Base-by-base conservation (phyloP, 805 yeast species). In the Brettanomyces anomalus region DNA sequence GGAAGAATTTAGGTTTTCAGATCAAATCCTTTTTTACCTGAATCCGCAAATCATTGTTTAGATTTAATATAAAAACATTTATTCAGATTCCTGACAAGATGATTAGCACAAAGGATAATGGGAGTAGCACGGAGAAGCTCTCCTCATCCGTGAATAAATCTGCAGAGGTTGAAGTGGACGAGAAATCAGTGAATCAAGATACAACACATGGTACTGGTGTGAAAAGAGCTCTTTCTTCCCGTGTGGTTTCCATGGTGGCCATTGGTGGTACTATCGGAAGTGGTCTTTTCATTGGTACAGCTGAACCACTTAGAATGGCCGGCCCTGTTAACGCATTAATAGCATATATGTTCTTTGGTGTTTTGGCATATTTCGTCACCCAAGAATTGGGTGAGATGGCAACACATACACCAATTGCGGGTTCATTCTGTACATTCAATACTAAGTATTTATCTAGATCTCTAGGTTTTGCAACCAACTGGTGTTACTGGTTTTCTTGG, bases 381-480 rank as follows among this genome's bases (percentile, higher is more conserved):
- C 88, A 81, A 56, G 72, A 82, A 3, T 64, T 83, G 44, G 89
- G 88, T 54, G 90, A 83, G 60, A 80, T 83, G 89, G 87, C 88
- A 40, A 81, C 88, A 8, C 79, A 72, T 49, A 77, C 82, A 15
- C 89, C 89, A 7, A 74, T 79, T 35, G 69, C 78, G 1, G 79
- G 79, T 43, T 79, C 86, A 0, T 80, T 81, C 61, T 74, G 83
- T 26, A 84, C 79, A 37, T 82, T 81, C 56, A 71, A 80, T n/a
- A 68, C 81, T 11, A 67, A 83, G 51, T 82, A 81, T 66, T 59
- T 80, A 26, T 76, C 82, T 4, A 82, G 81, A n/a, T 76, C 88
- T 6, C 58, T 79, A 33, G 90, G 89, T 44, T 82, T 79, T 35
- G 79, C 87, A 26, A 77, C 75, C 46, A 84, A 85, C 42, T 81